Base-by-base conservation (phyloP, 2,329 filamentous ascomycete genomes). In the Xylariaceae sp. region DNA sequence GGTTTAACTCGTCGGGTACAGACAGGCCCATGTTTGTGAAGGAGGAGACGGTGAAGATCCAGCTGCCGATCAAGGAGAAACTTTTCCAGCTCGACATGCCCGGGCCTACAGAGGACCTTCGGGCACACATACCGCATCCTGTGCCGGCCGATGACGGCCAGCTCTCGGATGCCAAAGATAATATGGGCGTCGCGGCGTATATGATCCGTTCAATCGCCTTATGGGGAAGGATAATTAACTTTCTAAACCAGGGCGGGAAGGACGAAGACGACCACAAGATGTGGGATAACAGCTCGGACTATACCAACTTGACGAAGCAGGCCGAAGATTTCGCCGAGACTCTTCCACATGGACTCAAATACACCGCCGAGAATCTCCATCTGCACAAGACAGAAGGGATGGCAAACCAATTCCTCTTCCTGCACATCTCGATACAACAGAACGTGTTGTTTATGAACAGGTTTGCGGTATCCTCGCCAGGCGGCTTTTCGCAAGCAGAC, bases 171-270 rank as follows among this genome's bases (percentile, higher is more conserved):
- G 70, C 82, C 1, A 78, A 72, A 48, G 79, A 84, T 6, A 95
- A 94, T 52, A 94, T 96, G 88, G 92, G 90, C 3, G 87, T 94
- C 4, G 83, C 88, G 2, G 88, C 90, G 9, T 94, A 93, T 58
- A 83, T 92, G 51, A 83, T 96, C 41, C 79, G 85, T 14, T 72
- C 82, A 3, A 84, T 96, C 40, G 78, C 88, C 2, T 67, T 94
- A 19, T 96, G 90, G 89, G 92, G 92, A 5, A 79, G 80, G 31
- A 80, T 95, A 31, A 83, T 94, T 47, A 82, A 81, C 40, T 95
- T 94, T 55, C 67, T 95, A 41, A 95, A 94, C 53, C 76, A 94
- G 37, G 89, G 89, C 16, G 89, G 88, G 2, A 89, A 83, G 53
- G 83, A 89, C 39, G 67, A 75, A 32, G 90, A 96, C 50, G 58